Evolutionary conservation across 2,329 filamentous ascomycete species (phyloP), one percentile per base, ranked within the genome.

Genomic region (Fusarium sp.): DNA sequence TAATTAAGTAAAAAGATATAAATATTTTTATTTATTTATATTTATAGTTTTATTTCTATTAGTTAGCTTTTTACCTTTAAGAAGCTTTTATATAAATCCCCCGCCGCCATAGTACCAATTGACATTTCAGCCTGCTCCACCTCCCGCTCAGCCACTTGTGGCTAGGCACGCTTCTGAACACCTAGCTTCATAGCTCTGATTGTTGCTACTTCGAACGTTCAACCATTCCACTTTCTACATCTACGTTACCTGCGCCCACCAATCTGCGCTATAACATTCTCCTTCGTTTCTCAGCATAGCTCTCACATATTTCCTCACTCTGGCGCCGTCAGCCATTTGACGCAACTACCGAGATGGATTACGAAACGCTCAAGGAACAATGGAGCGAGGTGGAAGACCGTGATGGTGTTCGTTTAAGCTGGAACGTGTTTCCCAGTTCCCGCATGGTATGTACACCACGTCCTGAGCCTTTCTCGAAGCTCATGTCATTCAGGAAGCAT

Each of bases 361-460:
- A 92, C 83, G 93, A 97, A 78, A 85, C 88, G 69, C 81, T 96
- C 69, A 97, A 97, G 81, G 93, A 97, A 79, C 91, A 94, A 81
- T 97, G 93, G 93, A 92, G 90, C 73, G 93, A 97, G 77, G 89
- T 96, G 57, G 95, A 99, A 82, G 95, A 99, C 74, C 89, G 92
- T 70, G 95, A 99, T 87, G 95, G 95, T 61, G 88, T 98, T 73
- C 89, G 95, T 64, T 85, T 99, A 68, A 97, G 94, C 80, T 99
- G 95, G 95, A 99, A 99, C 77, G 96, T 96, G 61, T 96, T 99
- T 74, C 95, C 95, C 45, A 97, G 93, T 82, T 94, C 94, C 74
- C 92, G 95, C 76, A 97, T 99, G 93, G 93, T 92, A 71, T 71
- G 85, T 38, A 80, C 9, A 29, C n/a, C 39, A 22, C 31, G 25